Base-by-base conservation (phyloP, 106 monocot species). In the Acorus gramineus region DNA sequence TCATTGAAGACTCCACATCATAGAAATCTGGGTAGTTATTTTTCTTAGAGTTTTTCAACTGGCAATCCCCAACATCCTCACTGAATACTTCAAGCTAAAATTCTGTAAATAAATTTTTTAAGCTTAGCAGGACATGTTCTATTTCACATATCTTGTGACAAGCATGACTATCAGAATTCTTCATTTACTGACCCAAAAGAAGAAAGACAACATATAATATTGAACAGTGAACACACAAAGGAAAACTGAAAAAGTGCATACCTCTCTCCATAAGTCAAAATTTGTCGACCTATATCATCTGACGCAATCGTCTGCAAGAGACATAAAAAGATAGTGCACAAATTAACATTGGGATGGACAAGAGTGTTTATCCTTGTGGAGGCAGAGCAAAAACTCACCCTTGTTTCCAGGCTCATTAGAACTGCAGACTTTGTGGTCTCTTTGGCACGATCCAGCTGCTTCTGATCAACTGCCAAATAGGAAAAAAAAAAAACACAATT, bases 181-280 rank as follows among this genome's bases (percentile, higher is more conserved):
- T 28, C 28, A 28, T 28, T 28, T 28, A 28, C 28, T 28, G 28
- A 28, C 28, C 28, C 28, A 28, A 0, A 28, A 28, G 28, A 28
- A 28, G 28, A 28, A 28, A 28, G 28, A 28, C 1, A 1, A 28
- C 28, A 50, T 3, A n/a, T n/a, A 64, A 28, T 28, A 28, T 28
- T 28, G 28, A 28, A 28, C 28, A 28, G 28, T 28, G 28, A 28
- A 28, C 28, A 28, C 28, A 28, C 28, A 28, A 28, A 28, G 28
- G 28, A 28, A 28, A 28, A 28, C 28, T 4, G 14, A 7, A 60
- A 44, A 46, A 44, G 4, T 8, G 50, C 48, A 9, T 64, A 85
- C 90, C 90, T 90, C 56, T 86, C 86, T 57, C 86, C 90, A 76
- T 83, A 90, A 10, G 90, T 86, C 72, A 90, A 71, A 52, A 90